phyloP scores from a whole-genome alignment of 306 rosid genomes.

The Fragaria ananassa region DNA sequence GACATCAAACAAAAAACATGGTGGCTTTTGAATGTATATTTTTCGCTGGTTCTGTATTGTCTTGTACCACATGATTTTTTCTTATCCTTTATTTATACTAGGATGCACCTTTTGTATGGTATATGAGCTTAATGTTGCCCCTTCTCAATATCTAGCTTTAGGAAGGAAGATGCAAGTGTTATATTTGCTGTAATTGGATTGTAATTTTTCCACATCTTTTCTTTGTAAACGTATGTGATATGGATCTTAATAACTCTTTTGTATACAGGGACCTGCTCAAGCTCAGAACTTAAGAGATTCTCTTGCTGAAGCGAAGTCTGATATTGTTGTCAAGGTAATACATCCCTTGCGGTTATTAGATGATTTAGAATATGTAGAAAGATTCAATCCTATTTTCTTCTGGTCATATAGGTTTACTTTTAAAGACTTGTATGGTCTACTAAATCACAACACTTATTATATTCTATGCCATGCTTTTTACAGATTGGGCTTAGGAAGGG shows the following conservation, averaged over 20 bases:
- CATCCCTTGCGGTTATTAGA: not conserved
- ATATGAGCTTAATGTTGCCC: not conserved
- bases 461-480: not conserved
- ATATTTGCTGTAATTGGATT: not conserved
- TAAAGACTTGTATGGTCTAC: not conserved
- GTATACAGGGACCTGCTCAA: slow-evolving; percentile 91
- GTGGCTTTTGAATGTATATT: not conserved
- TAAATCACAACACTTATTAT: not conserved
- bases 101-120: not conserved
- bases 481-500: slow-evolving; percentile 99
- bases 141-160: not conserved
- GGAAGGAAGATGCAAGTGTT: not conserved
- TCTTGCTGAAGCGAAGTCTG: slow-evolving; percentile 76
- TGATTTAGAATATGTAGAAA: not conserved
- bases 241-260: not conserved
- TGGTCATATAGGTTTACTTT: not conserved
- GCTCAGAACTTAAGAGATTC: slow-evolving; percentile 96
- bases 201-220: not conserved
- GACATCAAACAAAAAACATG: not conserved
- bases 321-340: slow-evolving; percentile 88
- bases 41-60: not conserved
- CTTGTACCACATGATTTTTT: not conserved
- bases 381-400: not conserved
- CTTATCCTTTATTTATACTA: not conserved
- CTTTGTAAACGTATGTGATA: no score